Conservation (phyloP, 2,329 filamentous ascomycete species). For the Aspergillus fumigatiaffinis region DNA sequence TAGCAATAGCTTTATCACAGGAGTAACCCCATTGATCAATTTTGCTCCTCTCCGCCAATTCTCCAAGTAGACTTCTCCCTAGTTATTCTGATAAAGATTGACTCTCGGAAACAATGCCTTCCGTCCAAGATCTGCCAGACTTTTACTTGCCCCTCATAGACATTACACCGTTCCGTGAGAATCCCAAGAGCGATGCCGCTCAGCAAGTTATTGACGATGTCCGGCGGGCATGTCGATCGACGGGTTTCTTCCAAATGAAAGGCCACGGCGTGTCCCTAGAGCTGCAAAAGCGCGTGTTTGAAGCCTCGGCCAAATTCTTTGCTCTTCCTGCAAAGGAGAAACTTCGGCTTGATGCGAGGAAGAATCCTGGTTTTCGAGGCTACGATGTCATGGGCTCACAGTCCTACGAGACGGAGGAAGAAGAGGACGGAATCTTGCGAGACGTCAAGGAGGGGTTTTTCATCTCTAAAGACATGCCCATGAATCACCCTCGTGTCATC, state of each 20-base stretch:
- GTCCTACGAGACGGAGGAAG: conserved; percentile 17
- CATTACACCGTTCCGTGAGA: conserved; percentile 13
- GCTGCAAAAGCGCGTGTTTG: conserved; percentile 42
- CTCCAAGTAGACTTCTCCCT: no score
- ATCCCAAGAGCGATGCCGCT: conserved; percentile 12
- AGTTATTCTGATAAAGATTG: not conserved
- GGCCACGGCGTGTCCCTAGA: conserved; percentile 44
- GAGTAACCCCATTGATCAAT: no score
- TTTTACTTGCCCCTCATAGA: conserved; percentile 14
- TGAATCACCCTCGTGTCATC: conserved; percentile 12
- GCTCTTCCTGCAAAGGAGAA: conserved; percentile 30
- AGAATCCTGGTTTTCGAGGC: conserved; percentile 9
- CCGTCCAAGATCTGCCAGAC: not conserved
- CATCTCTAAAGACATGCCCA: conserved; percentile 17
- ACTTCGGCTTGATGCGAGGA: conserved; percentile 3
- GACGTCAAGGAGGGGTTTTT: conserved; percentile 26
- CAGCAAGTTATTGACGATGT: conserved; percentile 10
- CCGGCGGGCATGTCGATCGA: conserved; percentile 38
- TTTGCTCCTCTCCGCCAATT: no score
- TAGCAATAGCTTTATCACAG: no score
- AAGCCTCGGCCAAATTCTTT: conserved; percentile 46
- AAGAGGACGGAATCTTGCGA: conserved; percentile 10
- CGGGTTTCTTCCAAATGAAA: conserved; percentile 51
- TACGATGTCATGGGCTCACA: conserved; percentile 25
- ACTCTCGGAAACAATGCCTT: no score